Evolutionary conservation across 306 rosid species (phyloP).

Genomic region (Spatholobus suberectus): DNA sequence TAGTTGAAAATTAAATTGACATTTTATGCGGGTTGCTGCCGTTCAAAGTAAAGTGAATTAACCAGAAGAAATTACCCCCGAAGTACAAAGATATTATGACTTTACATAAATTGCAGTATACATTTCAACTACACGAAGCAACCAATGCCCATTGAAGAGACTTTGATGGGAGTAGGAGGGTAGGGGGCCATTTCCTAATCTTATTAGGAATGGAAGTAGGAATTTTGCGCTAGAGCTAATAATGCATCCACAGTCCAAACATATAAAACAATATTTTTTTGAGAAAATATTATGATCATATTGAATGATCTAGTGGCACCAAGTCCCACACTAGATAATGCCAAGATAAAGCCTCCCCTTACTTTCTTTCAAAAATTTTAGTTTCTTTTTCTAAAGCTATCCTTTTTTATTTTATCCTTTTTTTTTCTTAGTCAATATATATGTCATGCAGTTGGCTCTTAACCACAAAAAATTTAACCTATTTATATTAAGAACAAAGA

Average conservation of each 20-base stretch:
- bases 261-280: not conserved
- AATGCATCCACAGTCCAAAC: slow-evolving; percentile 9
- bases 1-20: not conserved
- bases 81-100: slow-evolving; percentile 21
- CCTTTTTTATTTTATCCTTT: not conserved
- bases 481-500: not conserved
- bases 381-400: slow-evolving; percentile 10
- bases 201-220: not conserved
- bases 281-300: not conserved
- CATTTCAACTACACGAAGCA: slow-evolving; percentile 40
- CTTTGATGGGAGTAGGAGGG: slow-evolving; percentile 22
- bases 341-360: slow-evolving; percentile 25
- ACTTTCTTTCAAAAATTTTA: slow-evolving; percentile 15
- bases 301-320: slow-evolving; percentile 31
- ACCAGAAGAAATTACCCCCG: not conserved
- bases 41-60: slow-evolving; percentile 42
- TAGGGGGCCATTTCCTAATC: slow-evolving; percentile 18
- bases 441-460: not conserved
- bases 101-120: slow-evolving; percentile 32
- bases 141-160: slow-evolving; percentile 21
- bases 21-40: slow-evolving; percentile 14
- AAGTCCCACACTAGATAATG: slow-evolving; percentile 44
- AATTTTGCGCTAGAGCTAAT: slow-evolving; percentile 14
- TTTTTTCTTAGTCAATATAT: not conserved
- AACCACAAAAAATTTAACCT: not conserved